Evolutionary conservation across 345 rosid species (phyloP), one percentile per base, ranked within the genome.

Genomic region (Eucalyptus polybractea): DNA sequence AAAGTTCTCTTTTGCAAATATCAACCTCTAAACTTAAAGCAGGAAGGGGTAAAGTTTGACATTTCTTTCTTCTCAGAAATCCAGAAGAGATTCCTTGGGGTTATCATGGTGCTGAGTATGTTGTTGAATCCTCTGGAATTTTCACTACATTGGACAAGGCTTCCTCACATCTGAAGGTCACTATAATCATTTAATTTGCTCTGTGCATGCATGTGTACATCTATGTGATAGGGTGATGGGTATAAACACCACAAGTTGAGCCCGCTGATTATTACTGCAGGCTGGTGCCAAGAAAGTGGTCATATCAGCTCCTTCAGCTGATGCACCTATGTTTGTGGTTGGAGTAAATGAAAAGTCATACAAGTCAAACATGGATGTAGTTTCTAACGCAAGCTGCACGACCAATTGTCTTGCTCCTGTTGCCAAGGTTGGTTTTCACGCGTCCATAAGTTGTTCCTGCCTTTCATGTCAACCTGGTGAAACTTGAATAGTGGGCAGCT

Each of bases 351-450:
- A 98, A 95, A 91, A 94, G 89, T 90, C 94, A 72, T 98, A 98
- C 95, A 91, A 93, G 90, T 94, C 98, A 87, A 95, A 89, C 95
- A 98, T 98, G 99, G 97, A 98, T 87, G 90, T 98, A 87, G 99
- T 98, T 91, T 98, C 99, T 89, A 98, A 98, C 89, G 99, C 99
- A 58, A 98, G 99, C 92, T 98, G 99, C 92, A 98, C 99, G 54
- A 98, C 99, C 90, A 98, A 97, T 91, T 98, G 99, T 92, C 99
- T 98, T 93, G 99, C 99, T 89, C 99, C 99, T 92, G 97, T 98
- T 92, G 99, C 99, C 33, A 98, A 98, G 99, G 99, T 97, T 89
- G 89, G 92, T 51, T 50, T 50, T 50, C 87, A 87, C 49, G 81
- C 90, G 45, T 69, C 80, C 42, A 88, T 51, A 56, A 83, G 87